Percentiles rank a stretch among this genome's conserved stretches.
phyloP scores from a whole-genome alignment of 495 filamentous ascomycete species.

The Daldinia vernicosa region DNA sequence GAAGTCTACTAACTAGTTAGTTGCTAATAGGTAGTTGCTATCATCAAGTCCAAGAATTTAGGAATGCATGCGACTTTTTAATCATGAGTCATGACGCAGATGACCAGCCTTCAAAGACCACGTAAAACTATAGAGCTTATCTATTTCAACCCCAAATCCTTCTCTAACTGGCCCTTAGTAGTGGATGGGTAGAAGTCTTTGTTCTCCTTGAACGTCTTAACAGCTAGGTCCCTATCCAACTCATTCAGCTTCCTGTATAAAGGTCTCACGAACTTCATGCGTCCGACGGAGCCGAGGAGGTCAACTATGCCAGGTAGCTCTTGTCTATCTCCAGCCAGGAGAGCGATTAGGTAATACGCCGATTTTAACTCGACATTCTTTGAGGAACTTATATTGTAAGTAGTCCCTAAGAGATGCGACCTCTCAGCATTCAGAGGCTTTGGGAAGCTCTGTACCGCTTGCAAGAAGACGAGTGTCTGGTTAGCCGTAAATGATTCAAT shows the following conservation, averaged over 20 bases:
- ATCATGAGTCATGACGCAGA: neutral
- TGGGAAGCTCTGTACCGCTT: conserved; percentile 72
- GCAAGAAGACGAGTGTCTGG: conserved; percentile 90
- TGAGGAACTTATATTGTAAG: conserved; percentile 73
- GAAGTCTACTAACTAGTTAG: too few species aligned
- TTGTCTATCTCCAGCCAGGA: conserved; percentile 73
- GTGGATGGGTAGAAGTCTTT: conserved; percentile 96
- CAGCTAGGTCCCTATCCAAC: conserved; percentile 75
- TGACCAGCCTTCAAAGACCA: neutral
- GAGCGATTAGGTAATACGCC: conserved; percentile 78
- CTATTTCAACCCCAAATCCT: conserved; percentile 69
- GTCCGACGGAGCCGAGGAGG: conserved; percentile 80
- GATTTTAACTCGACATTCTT: conserved; percentile 86
- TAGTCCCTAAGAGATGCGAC: conserved; percentile 72
- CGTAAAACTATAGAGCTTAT: neutral
- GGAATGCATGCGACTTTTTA: neutral
- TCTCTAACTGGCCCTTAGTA: conserved; percentile 81
- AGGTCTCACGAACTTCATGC: conserved; percentile 97
- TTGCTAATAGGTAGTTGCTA: too few species aligned
- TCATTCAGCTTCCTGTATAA: conserved; percentile 78
- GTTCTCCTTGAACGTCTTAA: conserved; percentile 85
- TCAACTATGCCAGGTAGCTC: conserved; percentile 75
- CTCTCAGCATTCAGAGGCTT: conserved; percentile 67
- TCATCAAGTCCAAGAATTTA: neutral
- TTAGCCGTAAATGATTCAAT: conserved; percentile 78